Percentiles rank a stretch among this genome's conserved stretches.
Evolutionary conservation across 345 rosid genomes (phyloP).

Genomic region (Luvunga scandens): DNA sequence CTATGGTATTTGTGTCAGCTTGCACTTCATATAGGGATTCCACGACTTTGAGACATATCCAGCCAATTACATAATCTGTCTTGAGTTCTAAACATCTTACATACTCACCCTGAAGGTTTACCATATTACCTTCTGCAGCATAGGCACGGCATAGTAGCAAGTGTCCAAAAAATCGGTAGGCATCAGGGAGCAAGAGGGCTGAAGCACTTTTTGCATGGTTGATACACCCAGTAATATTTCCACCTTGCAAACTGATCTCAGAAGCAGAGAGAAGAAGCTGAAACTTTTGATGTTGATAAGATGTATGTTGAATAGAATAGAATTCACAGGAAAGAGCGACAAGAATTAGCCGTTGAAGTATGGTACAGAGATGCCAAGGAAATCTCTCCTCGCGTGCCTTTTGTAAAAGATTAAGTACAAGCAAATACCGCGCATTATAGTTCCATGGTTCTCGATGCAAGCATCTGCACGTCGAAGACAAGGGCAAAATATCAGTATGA

Average conservation of each 20-base stretch:
- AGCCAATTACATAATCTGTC: slow-evolving; percentile 69
- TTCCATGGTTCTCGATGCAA: slow-evolving; percentile 87
- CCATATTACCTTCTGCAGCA: slow-evolving; percentile 54
- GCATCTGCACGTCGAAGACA: slow-evolving; percentile 49
- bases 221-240: slow-evolving; percentile 44
- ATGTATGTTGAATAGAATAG: slow-evolving; percentile 30
- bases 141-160: slow-evolving; percentile 73
- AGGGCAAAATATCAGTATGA: slow-evolving; percentile 10
- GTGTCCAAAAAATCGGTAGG: slow-evolving; percentile 69
- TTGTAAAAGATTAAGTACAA: slow-evolving; percentile 74
- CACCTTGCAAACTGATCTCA: slow-evolving; percentile 67
- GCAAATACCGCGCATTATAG: slow-evolving; percentile 56
- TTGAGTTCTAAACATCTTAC: slow-evolving; percentile 70
- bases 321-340: slow-evolving; percentile 59
- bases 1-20: slow-evolving; percentile 43
- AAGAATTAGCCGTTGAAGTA: slow-evolving; percentile 48
- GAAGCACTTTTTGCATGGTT: slow-evolving; percentile 54
- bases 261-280: slow-evolving; percentile 87
- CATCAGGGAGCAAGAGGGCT: slow-evolving; percentile 55
- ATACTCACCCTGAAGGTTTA: slow-evolving; percentile 49
- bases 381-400: slow-evolving; percentile 88
- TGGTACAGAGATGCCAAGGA: slow-evolving; percentile 53
- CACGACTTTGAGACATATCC: slow-evolving; percentile 70
- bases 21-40: slow-evolving; percentile 60
- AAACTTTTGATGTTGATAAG: slow-evolving; percentile 59